Evolutionary conservation across 306 rosid species (phyloP).

Genomic region (Pyrus communis): DNA sequence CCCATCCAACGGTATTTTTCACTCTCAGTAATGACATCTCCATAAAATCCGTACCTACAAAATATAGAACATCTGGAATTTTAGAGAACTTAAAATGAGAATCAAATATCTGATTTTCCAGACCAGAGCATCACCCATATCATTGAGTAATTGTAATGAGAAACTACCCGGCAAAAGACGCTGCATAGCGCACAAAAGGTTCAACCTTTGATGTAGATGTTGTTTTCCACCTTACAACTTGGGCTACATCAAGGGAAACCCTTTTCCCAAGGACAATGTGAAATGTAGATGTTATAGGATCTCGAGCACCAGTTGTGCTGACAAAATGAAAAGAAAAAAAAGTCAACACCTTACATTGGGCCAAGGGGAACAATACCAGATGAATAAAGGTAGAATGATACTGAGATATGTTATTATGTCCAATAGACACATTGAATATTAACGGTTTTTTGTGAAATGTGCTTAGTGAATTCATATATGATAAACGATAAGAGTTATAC

Average conservation of each 20-base stretch:
- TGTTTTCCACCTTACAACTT: slow-evolving; percentile 89
- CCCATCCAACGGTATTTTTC: slow-evolving; percentile 99
- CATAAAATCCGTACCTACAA: slow-evolving; percentile 90
- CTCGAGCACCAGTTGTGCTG: slow-evolving; percentile 92
- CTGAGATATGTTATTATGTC: no score
- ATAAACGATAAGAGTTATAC: background rate
- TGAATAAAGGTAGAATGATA: background rate
- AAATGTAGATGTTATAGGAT: slow-evolving; percentile 80
- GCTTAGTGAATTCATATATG: background rate
- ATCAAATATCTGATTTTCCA: background rate
- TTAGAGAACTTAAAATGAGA: slow-evolving; percentile 18
- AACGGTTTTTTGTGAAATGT: background rate
- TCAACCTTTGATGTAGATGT: slow-evolving; percentile 62
- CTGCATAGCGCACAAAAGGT: slow-evolving; percentile 82
- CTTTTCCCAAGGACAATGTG: slow-evolving; percentile 84
- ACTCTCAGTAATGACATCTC: slow-evolving; percentile 91
- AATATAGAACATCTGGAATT: slow-evolving; percentile 17
- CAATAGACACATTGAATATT: background rate
- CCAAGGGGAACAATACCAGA: background rate
- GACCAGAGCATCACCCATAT: background rate
- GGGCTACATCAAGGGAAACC: slow-evolving; percentile 83
- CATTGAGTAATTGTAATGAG: slow-evolving; percentile 5
- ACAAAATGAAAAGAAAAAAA: slow-evolving; percentile 13
- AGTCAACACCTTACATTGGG: background rate
- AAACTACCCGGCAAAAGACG: slow-evolving; percentile 90